Evolutionary conservation across 1,284 basidiomycete genomes (phyloP).

Genomic region (Pseudozyma thailandica): DNA sequence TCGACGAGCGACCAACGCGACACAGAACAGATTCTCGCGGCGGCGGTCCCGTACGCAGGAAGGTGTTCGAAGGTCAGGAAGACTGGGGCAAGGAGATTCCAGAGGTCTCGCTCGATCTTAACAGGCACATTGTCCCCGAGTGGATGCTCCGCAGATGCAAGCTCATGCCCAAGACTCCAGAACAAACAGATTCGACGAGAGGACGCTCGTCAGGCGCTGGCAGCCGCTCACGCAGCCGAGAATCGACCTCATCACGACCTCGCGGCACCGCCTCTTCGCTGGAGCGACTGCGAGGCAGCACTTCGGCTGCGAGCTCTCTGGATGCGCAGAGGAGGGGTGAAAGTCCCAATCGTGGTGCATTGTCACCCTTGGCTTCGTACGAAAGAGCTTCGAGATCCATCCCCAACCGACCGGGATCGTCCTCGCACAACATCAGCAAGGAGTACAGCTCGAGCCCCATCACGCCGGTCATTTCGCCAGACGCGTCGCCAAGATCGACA

Average conservation of each 20-base stretch:
- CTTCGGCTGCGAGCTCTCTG: background rate
- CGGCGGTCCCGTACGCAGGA: constrained; percentile 30
- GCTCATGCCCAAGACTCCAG: constrained; percentile 6
- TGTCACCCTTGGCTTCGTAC: constrained; percentile 23
- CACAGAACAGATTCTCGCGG: constrained; percentile 18
- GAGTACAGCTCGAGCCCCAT: constrained; percentile 26
- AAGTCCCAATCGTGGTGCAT: constrained; percentile 4
- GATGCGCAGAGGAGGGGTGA: constrained; percentile 8
- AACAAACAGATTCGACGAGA: constrained; percentile 1
- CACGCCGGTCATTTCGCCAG: constrained; percentile 29
- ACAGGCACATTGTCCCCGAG: constrained; percentile 93
- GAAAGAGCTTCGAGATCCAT: constrained; percentile 21
- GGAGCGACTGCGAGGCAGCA: constrained; percentile 7
- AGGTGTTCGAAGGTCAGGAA: constrained; percentile 64
- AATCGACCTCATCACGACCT: constrained; percentile 12
- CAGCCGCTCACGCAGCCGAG: constrained; percentile 33
- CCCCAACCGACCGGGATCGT: constrained; percentile 4
- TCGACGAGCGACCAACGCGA: constrained; percentile 3
- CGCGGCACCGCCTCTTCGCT: constrained; percentile 19
- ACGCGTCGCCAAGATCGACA: constrained; percentile 31
- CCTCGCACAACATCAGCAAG: constrained; percentile 18
- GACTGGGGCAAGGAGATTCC: constrained; percentile 68
- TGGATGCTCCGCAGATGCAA: constrained; percentile 75
- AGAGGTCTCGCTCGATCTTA: constrained; percentile 88
- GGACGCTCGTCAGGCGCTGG: constrained; percentile 11